Evolutionary conservation across 1,284 basidiomycete genomes (phyloP), one percentile per base, ranked within the genome.

Genomic region (Neolentinus lepideus): DNA sequence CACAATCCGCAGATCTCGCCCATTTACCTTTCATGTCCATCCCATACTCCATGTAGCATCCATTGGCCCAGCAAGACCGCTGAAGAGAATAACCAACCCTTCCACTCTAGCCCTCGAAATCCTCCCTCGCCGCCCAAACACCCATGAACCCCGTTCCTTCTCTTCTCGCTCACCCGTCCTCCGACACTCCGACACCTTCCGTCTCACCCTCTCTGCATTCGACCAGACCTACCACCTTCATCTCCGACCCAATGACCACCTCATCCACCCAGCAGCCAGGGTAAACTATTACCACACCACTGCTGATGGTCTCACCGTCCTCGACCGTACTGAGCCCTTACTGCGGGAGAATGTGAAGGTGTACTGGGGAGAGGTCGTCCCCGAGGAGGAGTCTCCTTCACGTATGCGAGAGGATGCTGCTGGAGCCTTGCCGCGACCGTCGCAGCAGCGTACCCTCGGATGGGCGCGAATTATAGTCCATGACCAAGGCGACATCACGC

Each of bases 261-360:
- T 93, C 56, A 74, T 92, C 56, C 90, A 92, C 66, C 85, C 90
- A 25, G 77, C 84, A 53, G 90, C 89, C 1, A 79, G 83, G 52
- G 76, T 92, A 58, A 79, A 77, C 55, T 83, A 85, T 68, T 82
- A 80, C 66, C 69, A 71, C 19, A 75, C 70, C 31, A 66, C 66
- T 2, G 62, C 77, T 4, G 73, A 80, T 57, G 84, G 83, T 33
- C 65, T 67, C 35, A 70, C 75, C 35, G 68, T 75, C 52, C 61
- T 79, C 50, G 69, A 74, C 22, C 72, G 75, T 62, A 75, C 79
- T 4, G 70, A 75, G 58, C 81, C 82, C 54, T 69, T 86, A 36
- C 67, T 81, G 25, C 75, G 78, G 4, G 77, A 83, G 60, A 70
- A 75, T 2, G 78, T 86, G 51, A 76, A 74, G 61, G 80, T 83